A percentile compares a stretch with the other conserved stretches of the same genome.
phyloP scores from a whole-genome alignment of 345 rosid species.

The rapeseed (Brassica napus) region Da-Ae NC_063441.1:10908501-10909000 shows the following conservation, averaged over 20 bases:
- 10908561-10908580: constrained; percentile 84
- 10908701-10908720: constrained; percentile 78
- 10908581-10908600: constrained; percentile 75
- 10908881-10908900: constrained; percentile 69
- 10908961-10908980: constrained; percentile 79
- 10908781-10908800: constrained; percentile 58
- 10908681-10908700: constrained; percentile 54
- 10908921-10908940: constrained; percentile 80
- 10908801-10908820: constrained; percentile 69
- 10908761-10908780: constrained; percentile 72
- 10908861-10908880: constrained; percentile 68
- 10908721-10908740: constrained; percentile 89
- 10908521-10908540: constrained; percentile 76
- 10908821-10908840: constrained; percentile 86
- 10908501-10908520: constrained; percentile 81
- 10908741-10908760: constrained; percentile 92
- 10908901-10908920: constrained; percentile 83
- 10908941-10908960: constrained; percentile 88
- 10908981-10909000: constrained; percentile 79
- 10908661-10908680: constrained; percentile 60
- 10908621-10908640: constrained; percentile 75
- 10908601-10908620: constrained; percentile 52
- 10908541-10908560: constrained; percentile 98
- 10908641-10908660: constrained; percentile 77
- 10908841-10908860: constrained; percentile 80